A percentile compares a stretch with the other conserved stretches of the same genome.
phyloP scores from a whole-genome alignment of 768 basidiomycete species.

The Suillus decipiens region DNA sequence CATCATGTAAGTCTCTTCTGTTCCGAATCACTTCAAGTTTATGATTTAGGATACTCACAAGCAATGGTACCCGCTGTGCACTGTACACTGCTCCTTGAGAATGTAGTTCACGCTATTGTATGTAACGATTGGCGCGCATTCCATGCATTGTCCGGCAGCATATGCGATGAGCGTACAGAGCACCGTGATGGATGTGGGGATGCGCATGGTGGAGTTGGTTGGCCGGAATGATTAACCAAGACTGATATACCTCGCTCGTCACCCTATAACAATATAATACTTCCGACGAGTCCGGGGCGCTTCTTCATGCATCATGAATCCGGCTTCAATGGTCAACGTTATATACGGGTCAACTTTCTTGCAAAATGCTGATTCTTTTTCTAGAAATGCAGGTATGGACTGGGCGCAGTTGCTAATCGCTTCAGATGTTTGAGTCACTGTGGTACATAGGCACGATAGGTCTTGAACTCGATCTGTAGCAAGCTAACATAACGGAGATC shows the following conservation, averaged over 20 bases:
- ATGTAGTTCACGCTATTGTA: not conserved
- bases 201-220: not conserved
- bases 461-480: not conserved
- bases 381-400: not conserved
- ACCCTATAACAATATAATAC: not conserved
- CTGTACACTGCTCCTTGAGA: slow-evolving; percentile 2
- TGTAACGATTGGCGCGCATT: not conserved
- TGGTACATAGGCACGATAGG: not conserved
- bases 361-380: not conserved
- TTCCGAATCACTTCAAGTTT: not conserved
- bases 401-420: too few relatives aligned
- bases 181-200: slow-evolving; percentile 5
- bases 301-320: too few relatives aligned
- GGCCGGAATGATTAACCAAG: not conserved
- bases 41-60: not conserved
- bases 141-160: slow-evolving; percentile 1
- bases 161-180: not conserved
- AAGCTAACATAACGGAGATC: not conserved
- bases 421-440: not conserved
- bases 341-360: not conserved
- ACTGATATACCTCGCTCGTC: not conserved
- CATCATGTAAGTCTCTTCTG: not conserved
- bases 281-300: too few relatives aligned
- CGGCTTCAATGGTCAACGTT: too few relatives aligned
- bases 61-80: slow-evolving; percentile 4